Base-by-base conservation (phyloP, 2,329 filamentous ascomycete genomes). In the Orbilia ellipsospora region DNA sequence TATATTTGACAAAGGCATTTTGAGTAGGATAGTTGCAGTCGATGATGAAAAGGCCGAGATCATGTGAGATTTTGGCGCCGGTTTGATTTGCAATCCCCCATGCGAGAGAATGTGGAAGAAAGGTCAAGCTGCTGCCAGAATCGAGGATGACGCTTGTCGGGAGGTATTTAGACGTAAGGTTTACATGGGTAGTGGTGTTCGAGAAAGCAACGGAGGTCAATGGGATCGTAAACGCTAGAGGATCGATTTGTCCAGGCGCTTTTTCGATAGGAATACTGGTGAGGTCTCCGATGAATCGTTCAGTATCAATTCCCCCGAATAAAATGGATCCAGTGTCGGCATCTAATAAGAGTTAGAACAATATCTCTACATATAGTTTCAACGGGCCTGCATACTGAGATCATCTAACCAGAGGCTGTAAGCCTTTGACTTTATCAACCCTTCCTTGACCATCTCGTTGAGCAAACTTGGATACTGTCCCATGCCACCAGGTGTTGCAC, bases 111-210 rank as follows among this genome's bases (percentile, higher is more conserved):
- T 77, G 67, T 15, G 78, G 78, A 12, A 80, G 73, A 26, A 79
- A 80, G 15, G 78, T 79, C 26, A 79, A 77, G 8, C 78, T 78
- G 28, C 78, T 79, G n/a, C 79, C 79, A 18, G 90, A 89, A 82
- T 93, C 91, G 28, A 93, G 86, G 0, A 92, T 85, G 0, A 90
- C 90, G 10, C 87, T 87, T 1, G 90, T 83, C 2, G 88, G 86
- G 79, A 86, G 83, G 78, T 85, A 80, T 18, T 82, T 79, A 15
- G 83, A 83, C 44, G 89, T 81, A 0, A 82, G 80, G 1, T 79
- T 80, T 55, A 81, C 80, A 18, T 84, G 86, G 2, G 73, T 66
- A 8, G 73, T 77, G 7, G 57, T 51, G 13, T 74, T 51, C 4
- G 70, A 63, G 28, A 74, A 68, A 4, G 59, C 51, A 20, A 74